Evolutionary conservation across 2,329 filamentous ascomycete genomes (phyloP).

Genomic region (Epichloe bromicola): DNA sequence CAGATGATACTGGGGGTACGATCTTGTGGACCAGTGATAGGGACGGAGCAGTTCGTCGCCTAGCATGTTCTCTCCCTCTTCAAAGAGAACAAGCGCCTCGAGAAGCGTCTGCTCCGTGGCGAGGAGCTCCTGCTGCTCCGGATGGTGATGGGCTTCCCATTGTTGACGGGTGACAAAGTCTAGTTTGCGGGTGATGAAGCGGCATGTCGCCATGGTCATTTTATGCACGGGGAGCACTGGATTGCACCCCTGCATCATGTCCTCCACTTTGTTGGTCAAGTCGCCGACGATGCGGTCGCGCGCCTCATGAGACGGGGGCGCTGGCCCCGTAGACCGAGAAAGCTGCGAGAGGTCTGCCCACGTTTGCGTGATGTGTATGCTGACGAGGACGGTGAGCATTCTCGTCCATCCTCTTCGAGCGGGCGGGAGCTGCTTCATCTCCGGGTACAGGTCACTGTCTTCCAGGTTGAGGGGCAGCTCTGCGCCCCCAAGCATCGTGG

Average conservation of each 20-base stretch:
- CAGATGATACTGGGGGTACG: conserved; percentile 29
- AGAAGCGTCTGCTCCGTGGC: conserved; percentile 20
- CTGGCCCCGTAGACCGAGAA: conserved; percentile 1
- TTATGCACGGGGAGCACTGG: conserved; percentile 34
- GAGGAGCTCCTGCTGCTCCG: conserved; percentile 9
- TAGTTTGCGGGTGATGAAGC: conserved; percentile 20
- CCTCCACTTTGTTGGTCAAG: conserved; percentile 18
- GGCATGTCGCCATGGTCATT: conserved; percentile 16
- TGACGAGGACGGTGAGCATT: conserved; percentile 42
- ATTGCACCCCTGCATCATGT: conserved; percentile 28
- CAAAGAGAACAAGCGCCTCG: conserved; percentile 21
- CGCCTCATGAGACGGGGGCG: background rate
- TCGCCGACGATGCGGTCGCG: conserved; percentile 28
- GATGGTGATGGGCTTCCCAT: conserved; percentile 11
- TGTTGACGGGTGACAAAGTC: conserved; percentile 21
- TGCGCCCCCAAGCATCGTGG: conserved; percentile 22
- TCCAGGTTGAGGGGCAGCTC: conserved; percentile 44
- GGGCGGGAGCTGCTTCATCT: conserved; percentile 15
- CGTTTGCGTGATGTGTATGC: conserved; percentile 31
- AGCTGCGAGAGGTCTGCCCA: conserved; percentile 14
- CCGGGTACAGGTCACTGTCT: conserved; percentile 36
- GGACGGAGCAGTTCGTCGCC: conserved; percentile 24
- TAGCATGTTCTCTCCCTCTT: conserved; percentile 16
- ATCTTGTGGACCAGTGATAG: conserved; percentile 25
- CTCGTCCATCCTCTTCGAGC: conserved; percentile 40